phyloP scores from a whole-genome alignment of 2,329 filamentous ascomycete species.

The Ophiocordyceps camponoti-saundersi region DNA sequence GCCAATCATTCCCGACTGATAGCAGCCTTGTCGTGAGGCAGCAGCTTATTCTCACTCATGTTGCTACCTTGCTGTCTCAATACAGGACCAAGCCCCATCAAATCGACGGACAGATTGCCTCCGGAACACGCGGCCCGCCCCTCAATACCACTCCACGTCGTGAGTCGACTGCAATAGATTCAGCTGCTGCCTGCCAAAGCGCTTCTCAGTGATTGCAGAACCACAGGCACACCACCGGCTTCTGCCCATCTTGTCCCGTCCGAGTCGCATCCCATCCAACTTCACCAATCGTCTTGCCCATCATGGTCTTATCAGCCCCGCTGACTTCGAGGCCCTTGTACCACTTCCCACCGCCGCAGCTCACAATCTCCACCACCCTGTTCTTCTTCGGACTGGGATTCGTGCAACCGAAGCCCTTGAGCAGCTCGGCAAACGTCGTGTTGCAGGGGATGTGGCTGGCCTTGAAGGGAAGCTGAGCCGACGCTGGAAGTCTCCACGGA shows the following conservation, averaged over 20 bases:
- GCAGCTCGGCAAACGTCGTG: slow-evolving; percentile 36
- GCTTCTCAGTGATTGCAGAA: slow-evolving; percentile 30
- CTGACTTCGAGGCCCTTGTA: slow-evolving; percentile 34
- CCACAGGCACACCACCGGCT: slow-evolving; percentile 43
- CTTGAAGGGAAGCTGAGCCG: slow-evolving; percentile 25
- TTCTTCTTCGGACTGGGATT: slow-evolving; percentile 36
- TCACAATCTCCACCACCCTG: slow-evolving; percentile 36
- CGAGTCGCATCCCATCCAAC: slow-evolving; percentile 40
- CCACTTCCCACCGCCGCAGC: slow-evolving; percentile 40
- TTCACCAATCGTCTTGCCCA: slow-evolving; percentile 32
- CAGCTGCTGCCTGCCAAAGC: background rate
- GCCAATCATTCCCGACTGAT: background rate
- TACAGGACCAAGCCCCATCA: too few relatives aligned
- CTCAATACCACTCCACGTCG: background rate
- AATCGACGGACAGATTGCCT: background rate
- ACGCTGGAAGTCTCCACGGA: slow-evolving; percentile 34
- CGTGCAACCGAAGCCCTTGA: slow-evolving; percentile 39
- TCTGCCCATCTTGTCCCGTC: slow-evolving; percentile 27
- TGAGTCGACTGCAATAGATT: background rate
- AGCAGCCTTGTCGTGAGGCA: background rate
- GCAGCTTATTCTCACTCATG: too few relatives aligned
- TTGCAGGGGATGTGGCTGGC: slow-evolving; percentile 34
- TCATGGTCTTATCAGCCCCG: slow-evolving; percentile 29
- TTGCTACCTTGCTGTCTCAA: too few relatives aligned
- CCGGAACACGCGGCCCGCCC: background rate